Conservation (phyloP, 169 alveolate genomes). For the Theileria annulata region DNA sequence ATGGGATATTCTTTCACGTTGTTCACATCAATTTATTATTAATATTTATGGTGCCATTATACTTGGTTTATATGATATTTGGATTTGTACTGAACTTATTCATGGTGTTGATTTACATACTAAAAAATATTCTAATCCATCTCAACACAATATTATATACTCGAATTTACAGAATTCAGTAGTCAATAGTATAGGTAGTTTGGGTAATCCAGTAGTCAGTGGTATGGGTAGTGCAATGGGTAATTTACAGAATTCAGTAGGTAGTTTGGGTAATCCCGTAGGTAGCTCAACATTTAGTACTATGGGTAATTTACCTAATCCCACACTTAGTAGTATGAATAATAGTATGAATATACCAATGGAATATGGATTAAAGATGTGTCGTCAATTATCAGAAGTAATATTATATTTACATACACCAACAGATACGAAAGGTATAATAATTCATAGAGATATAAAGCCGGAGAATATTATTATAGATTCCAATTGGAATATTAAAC, state of each 20-base stretch:
- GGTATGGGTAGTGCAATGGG: no score
- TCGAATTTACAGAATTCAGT: no score
- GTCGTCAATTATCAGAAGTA: constrained; percentile 83
- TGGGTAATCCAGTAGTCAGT: no score
- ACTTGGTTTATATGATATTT: constrained; percentile 84
- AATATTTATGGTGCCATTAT: constrained; percentile 84
- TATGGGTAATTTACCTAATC: no score
- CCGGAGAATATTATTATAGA: constrained; percentile 81
- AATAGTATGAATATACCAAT: no score
- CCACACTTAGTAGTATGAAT: no score
- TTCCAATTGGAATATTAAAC: constrained; percentile 74
- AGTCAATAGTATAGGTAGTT: constrained; percentile 49
- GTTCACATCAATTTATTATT: constrained; percentile 78
- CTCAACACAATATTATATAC: no score
- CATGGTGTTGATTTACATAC: constrained; percentile 86
- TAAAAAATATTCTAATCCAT: constrained; percentile 71
- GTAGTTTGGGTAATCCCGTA: no score
- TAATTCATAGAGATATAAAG: constrained; percentile 81
- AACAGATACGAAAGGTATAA: constrained; percentile 67
- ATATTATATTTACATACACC: constrained; percentile 83
- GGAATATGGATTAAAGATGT: constrained; percentile 75
- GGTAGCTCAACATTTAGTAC: no score
- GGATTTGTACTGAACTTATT: constrained; percentile 84
- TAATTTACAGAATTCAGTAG: no score
- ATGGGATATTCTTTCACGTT: constrained; percentile 82